Evolutionary conservation across 306 rosid species (phyloP).

Genomic region (Cucumis sativus): Cucumber_9930_V3 NC_026655.2:27978501-27979000

Average conservation of each 20-base stretch:
- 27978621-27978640: constrained; percentile 63
- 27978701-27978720: not conserved
- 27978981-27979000: not conserved
- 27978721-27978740: not conserved
- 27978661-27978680: constrained; percentile 44
- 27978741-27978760: not conserved
- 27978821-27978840: not conserved
- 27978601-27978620: constrained; percentile 37
- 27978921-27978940: constrained; percentile 79
- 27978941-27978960: constrained; percentile 81
- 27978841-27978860: not conserved
- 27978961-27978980: constrained; percentile 57
- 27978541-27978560: constrained; percentile 8
- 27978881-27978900: not conserved
- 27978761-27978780: not conserved
- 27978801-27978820: not conserved
- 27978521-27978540: constrained; percentile 90
- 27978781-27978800: not conserved
- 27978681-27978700: constrained; percentile 1
- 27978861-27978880: not conserved
- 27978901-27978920: constrained; percentile 53
- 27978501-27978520: constrained; percentile 68
- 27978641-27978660: constrained; percentile 83
- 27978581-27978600: not conserved
- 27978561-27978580: not conserved